phyloP scores from a whole-genome alignment of 371 early-diverging fungal genomes.

The Mortierella sp. region DNA sequence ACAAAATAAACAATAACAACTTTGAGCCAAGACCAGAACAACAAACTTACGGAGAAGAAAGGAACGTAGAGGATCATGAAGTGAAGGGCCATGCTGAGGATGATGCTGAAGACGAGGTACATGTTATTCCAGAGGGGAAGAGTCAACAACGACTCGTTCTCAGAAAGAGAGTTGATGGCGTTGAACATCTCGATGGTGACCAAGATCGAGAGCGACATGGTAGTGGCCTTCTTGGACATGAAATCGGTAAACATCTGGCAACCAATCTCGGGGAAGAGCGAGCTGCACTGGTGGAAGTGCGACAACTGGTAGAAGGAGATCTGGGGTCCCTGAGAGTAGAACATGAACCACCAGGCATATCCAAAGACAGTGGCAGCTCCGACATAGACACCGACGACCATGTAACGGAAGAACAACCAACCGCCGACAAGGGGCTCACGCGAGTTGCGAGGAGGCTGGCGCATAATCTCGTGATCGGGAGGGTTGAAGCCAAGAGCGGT shows the following conservation, averaged over 20 bases:
- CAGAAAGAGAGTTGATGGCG: constrained; percentile 92
- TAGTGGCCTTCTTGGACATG: constrained; percentile 91
- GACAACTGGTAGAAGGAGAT: constrained; percentile 91
- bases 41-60: constrained; percentile 79
- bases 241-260: constrained; percentile 89
- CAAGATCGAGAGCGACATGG: constrained; percentile 94
- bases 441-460: constrained; percentile 87
- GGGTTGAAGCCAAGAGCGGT: constrained; percentile 98
- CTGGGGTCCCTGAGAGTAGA: constrained; percentile 86
- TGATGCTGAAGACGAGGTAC: constrained; percentile 88
- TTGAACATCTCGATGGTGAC: constrained; percentile 99
- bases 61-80: constrained; percentile 91
- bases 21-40: neutral
- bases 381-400: constrained; percentile 93
- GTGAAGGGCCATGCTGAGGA: constrained; percentile 92
- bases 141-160: constrained; percentile 93
- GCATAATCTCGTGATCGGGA: constrained; percentile 95
- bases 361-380: constrained; percentile 96
- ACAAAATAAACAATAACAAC: constrained; percentile 7
- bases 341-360: constrained; percentile 99
- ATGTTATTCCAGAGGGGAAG: constrained; percentile 93
- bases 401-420: constrained; percentile 96
- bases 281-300: constrained; percentile 90
- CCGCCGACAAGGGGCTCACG: constrained; percentile 91
- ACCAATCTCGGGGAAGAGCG: constrained; percentile 91